phyloP scores from a whole-genome alignment of 2,329 filamentous ascomycete species.

The Lachnellula subtilissima region DNA sequence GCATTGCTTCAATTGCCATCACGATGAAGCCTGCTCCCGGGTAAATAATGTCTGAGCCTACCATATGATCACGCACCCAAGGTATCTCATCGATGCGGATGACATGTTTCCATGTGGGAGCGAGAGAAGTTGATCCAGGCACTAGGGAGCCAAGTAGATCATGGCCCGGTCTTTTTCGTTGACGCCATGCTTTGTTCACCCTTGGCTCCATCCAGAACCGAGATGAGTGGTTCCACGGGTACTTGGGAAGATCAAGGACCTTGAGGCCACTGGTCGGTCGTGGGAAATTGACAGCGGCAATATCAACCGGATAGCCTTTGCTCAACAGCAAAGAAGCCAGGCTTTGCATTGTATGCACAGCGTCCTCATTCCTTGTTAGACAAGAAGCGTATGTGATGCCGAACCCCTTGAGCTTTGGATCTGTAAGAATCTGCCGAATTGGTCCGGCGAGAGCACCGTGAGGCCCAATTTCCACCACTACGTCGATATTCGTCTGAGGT shows the following conservation, averaged over 20 bases:
- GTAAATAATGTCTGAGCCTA: slow-evolving; percentile 36
- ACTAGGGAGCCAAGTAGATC: slow-evolving; percentile 42
- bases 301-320: not conserved
- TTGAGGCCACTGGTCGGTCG: not conserved
- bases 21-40: slow-evolving; percentile 30
- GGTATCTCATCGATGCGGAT: slow-evolving; percentile 22
- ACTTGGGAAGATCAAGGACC: slow-evolving; percentile 44
- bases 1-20: not conserved
- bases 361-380: slow-evolving; percentile 1
- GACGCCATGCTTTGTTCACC: slow-evolving; percentile 40
- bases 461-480: slow-evolving; percentile 15
- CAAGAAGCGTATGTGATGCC: slow-evolving; percentile 16
- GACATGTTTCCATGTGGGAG: slow-evolving; percentile 28
- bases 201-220: slow-evolving; percentile 51
- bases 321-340: not conserved
- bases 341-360: not conserved
- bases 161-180: slow-evolving; percentile 39
- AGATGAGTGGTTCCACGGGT: slow-evolving; percentile 49
- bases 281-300: not conserved
- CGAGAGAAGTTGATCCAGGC: slow-evolving; percentile 1
- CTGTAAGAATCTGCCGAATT: slow-evolving; percentile 4
- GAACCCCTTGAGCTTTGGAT: slow-evolving; percentile 1
- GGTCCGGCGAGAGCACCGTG: slow-evolving; percentile 12
- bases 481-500: not conserved
- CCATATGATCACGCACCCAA: slow-evolving; percentile 43